Evolutionary conservation across 257 asterid genomes (phyloP), one percentile per base, ranked within the genome.

Genomic region (Nicotiana tabacum): DNA sequence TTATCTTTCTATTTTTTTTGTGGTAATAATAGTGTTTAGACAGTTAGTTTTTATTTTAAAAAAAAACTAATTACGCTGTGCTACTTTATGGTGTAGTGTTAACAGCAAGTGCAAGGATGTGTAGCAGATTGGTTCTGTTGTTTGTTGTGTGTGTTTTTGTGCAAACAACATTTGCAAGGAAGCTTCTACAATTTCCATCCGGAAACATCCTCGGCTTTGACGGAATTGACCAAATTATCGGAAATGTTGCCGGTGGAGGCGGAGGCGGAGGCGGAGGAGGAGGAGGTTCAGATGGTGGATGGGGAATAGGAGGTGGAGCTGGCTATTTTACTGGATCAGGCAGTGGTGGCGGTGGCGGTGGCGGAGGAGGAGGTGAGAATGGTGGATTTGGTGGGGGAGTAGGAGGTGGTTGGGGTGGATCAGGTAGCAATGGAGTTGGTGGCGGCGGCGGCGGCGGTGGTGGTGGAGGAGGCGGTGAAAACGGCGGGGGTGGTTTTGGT

Each of bases 161-260:
- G 80, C 80, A 74, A 48, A 57, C 79, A 12, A 46, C 62, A 7
- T 74, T 12, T 74, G 80, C 80, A 48, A 48, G 80, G 80, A 74
- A 74, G 62, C 62, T 74, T 48, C 62, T 74, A 13, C 80, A 48
- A 61, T 46, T 74, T 48, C 62, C 43, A 48, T 27, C 80, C 1
- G 18, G 29, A 17, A 30, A 24, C 60, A 43, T 72, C 43, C 24
- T 13, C 24, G 43, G 62, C 43, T 13, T 74, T 3, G 39, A n/a
- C 9, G 43, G 80, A 74, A 30, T 74, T 13, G 80, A 48, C 5
- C 33, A 74, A 15, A 13, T 74, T 48, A 74, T 74, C 13, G 27
- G 27, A 13, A 60, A 37, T 72, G 13, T 24, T 13, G 61, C 53
- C 4, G 79, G 79, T 2, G 30, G 30, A 0, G 62, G 39, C 1